Base-by-base conservation (phyloP, 345 rosid species). In the Gossypium ekmanianum region DNA sequence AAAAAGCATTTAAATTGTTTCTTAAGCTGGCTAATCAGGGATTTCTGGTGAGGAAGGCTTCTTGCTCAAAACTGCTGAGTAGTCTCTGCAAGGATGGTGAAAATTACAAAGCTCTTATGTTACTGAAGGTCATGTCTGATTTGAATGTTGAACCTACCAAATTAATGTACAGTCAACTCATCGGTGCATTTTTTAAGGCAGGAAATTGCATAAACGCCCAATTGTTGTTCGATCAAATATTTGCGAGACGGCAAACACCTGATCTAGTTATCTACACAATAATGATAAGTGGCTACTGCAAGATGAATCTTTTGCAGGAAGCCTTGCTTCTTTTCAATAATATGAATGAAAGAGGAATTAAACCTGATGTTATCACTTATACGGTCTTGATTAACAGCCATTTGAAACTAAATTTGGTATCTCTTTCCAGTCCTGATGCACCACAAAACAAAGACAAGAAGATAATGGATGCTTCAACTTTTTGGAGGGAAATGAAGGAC, bases 271-370 rank as follows among this genome's bases (percentile, higher is more conserved):
- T 85, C 7, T 92, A 87, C 83, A 92, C 90, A 1, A 85, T 79
- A 26, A 89, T 94, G 96, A 90, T 90, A 68, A 69, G 80, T 63
- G 81, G 89, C 17, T 92, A 88, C 76, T 92, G 91, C 68, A 87
- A 79, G 76, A 34, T 64, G 17, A 83, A 86, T 63, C 48, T 75
- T 80, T 74, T 87, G 74, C 79, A 14, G 47, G 83, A 85, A 76
- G 92, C 88, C 14, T 47, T 14, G 69, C 26, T 57, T 82, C 84
- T 91, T 79, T 85, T 90, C 45, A 58, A 55, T 57, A 83, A 81
- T 70, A 90, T 92, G 92, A 87, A 88, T 78, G 79, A 74, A 75
- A 87, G 81, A 83, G 90, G 92, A 72, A 78, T 89, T 45, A 75
- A 77, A 61, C 93, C 88, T 71, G 93, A 90, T 88, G 81, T 90